A percentile compares a stretch with the other conserved stretches of the same genome.
phyloP scores from a whole-genome alignment of 352 stramenopile species.

The Phytophthora sansomeana region DNA sequence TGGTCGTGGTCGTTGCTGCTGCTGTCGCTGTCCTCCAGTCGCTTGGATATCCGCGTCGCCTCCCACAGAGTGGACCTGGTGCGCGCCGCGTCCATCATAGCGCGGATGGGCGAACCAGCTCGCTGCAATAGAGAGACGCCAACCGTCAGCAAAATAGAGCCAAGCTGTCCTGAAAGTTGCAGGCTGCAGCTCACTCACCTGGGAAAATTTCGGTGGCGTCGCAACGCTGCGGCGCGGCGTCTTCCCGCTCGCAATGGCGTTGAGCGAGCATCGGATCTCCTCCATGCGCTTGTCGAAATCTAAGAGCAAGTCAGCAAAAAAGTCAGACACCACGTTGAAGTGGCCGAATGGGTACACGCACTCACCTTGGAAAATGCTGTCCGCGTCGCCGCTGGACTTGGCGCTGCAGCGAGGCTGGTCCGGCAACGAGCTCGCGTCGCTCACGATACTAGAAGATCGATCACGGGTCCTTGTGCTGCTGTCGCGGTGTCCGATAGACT shows the following conservation, averaged over 20 bases:
- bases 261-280: slow-evolving; percentile 71
- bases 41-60: slow-evolving; percentile 32
- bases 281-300: slow-evolving; percentile 82
- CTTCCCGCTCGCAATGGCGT: slow-evolving; percentile 52
- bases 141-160: slow-evolving; percentile 6
- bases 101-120: slow-evolving; percentile 24
- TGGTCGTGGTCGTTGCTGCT: background rate
- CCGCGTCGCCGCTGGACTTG: slow-evolving; percentile 7
- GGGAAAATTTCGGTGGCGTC: slow-evolving; percentile 25
- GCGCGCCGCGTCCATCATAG: slow-evolving; percentile 25
- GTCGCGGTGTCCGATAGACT: slow-evolving; percentile 15
- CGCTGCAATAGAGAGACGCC: slow-evolving; percentile 19
- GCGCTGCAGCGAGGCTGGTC: background rate
- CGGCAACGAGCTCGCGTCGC: slow-evolving; percentile 6
- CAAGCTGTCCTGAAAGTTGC: slow-evolving; percentile 20
- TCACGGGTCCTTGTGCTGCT: slow-evolving; percentile 10
- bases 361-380: slow-evolving; percentile 42
- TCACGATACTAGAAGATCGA: slow-evolving; percentile 3
- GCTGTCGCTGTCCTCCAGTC: background rate
- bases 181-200: slow-evolving; percentile 16
- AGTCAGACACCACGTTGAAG: slow-evolving; percentile 24
- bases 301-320: slow-evolving; percentile 24
- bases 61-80: slow-evolving; percentile 25
- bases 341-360: background rate
- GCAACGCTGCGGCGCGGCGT: slow-evolving; percentile 5